Conservation (phyloP, 371 early-diverging fungal species). For the Rhizopus delemar region DNA sequence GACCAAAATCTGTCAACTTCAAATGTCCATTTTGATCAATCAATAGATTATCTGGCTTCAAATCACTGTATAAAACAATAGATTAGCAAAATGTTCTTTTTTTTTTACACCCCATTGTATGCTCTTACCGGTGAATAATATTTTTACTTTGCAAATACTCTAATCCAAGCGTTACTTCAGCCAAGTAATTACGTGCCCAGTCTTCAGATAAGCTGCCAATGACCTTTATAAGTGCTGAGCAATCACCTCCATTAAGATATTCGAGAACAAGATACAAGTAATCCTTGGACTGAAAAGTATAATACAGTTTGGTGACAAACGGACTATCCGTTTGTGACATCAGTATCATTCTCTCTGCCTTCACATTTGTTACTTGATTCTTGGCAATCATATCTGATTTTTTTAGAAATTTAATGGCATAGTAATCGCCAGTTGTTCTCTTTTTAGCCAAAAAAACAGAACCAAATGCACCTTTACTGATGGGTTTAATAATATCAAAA, state of each 20-base stretch:
- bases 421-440: conserved; percentile 83
- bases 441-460: conserved; percentile 88
- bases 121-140: conserved; percentile 79
- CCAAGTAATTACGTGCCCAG: conserved; percentile 90
- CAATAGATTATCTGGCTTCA: conserved; percentile 91
- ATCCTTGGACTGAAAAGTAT: conserved; percentile 90
- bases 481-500: conserved; percentile 91
- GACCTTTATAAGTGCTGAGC: conserved; percentile 87
- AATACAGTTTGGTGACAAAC: conserved; percentile 92
- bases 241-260: conserved; percentile 97
- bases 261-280: conserved; percentile 94
- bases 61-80: conserved; percentile 54
- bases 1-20: conserved; percentile 94
- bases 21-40: conserved; percentile 90
- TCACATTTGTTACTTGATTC: conserved; percentile 90
- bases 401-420: conserved; percentile 86
- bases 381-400: conserved; percentile 92
- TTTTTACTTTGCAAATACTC: conserved; percentile 88
- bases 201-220: conserved; percentile 83
- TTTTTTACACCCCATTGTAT: neutral
- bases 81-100: neutral
- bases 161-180: conserved; percentile 94
- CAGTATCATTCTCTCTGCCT: conserved; percentile 85
- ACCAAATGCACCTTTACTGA: conserved; percentile 91
- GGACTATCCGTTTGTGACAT: conserved; percentile 87